These are phyloP conservation scores for Colletotrichum plurivorum DNA, from an alignment of 2,329 filamentous ascomycete genomes.

Conservation along the genomic window DNA sequence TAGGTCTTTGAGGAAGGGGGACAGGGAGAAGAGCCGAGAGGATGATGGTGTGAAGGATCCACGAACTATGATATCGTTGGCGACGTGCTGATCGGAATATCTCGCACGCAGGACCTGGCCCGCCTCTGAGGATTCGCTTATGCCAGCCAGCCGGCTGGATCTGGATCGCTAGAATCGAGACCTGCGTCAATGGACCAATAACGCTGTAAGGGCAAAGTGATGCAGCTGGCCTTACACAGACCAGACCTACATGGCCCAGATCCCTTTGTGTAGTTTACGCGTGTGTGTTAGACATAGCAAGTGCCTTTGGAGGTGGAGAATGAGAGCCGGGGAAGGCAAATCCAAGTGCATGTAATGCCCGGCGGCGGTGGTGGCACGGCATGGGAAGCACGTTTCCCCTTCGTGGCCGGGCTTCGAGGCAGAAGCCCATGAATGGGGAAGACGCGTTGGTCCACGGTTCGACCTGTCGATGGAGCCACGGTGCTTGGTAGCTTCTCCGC, in stretches of 20 bases:
- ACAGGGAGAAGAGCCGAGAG: conserved; percentile 1
- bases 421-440: conserved; percentile 1
- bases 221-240: conserved; percentile 22
- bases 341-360: conserved; percentile 1
- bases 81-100: conserved; percentile 19
- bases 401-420: conserved; percentile 17
- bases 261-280: conserved; percentile 19
- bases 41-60: conserved; percentile 5
- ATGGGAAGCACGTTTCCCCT: conserved; percentile 20
- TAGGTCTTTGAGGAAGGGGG: not conserved
- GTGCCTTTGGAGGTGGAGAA: conserved; percentile 2
- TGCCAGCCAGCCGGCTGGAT: conserved; percentile 4
- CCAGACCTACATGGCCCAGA: not conserved
- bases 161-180: conserved; percentile 3
- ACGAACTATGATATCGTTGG: conserved; percentile 7
- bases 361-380: conserved; percentile 21
- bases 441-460: not conserved
- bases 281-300: not conserved
- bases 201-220: conserved; percentile 5
- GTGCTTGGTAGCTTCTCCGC: conserved; percentile 3
- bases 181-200: conserved; percentile 3
- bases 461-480: conserved; percentile 5
- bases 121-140: conserved; percentile 1
- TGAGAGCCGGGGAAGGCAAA: not conserved
- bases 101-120: conserved; percentile 3